Evolutionary conservation across 2,329 filamentous ascomycete species (phyloP).

Genomic region (Colletotrichum liaoningense): DNA sequence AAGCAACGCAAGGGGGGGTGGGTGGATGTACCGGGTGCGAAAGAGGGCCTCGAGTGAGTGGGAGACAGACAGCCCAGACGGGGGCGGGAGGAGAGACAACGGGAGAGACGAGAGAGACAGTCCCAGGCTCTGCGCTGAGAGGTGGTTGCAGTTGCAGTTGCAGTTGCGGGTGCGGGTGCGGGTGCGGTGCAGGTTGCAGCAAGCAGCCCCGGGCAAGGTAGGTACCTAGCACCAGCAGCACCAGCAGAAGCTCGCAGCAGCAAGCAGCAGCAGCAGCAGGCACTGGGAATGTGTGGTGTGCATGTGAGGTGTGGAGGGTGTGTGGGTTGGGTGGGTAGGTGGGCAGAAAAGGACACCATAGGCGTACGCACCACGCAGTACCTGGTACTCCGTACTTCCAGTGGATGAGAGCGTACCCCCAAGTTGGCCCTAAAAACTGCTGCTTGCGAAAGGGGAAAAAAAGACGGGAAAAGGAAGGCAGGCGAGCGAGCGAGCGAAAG

Average conservation of each 20-base stretch:
- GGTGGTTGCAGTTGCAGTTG: background rate
- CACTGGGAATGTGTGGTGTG: conserved; percentile 21
- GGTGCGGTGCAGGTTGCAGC: background rate
- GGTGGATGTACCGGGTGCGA: background rate
- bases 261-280: background rate
- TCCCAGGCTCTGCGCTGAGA: background rate
- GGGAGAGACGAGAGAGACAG: background rate
- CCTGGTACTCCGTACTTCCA: too few relatives aligned
- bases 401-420: background rate
- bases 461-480: conserved; percentile 1
- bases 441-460: background rate
- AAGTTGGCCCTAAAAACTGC: too few relatives aligned
- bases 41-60: conserved; percentile 3
- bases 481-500: too few relatives aligned
- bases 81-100: background rate
- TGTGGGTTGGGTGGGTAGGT: background rate
- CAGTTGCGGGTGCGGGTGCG: background rate
- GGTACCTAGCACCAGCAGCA: too few relatives aligned
- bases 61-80: background rate
- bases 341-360: background rate
- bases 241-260: background rate
- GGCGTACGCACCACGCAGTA: background rate
- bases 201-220: background rate
- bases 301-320: background rate
- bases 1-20: conserved; percentile 14